These are phyloP conservation scores for Rhodotorula graminis DNA, from an alignment of 768 basidiomycete genomes.

Conservation along the genomic window DNA sequence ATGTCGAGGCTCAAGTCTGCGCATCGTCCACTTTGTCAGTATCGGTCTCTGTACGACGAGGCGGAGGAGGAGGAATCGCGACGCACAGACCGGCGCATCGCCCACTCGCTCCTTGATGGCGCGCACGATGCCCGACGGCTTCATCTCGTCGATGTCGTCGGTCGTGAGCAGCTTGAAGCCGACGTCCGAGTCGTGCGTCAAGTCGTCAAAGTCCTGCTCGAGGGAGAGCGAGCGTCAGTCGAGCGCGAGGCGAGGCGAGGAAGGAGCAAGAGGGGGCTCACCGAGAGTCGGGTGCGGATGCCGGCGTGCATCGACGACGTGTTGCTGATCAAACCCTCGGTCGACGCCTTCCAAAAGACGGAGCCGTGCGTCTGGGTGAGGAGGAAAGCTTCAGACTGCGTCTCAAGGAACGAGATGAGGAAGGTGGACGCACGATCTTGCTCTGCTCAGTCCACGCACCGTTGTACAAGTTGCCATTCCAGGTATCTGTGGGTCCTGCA, in stretches of 20 bases:
- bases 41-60: too few species aligned
- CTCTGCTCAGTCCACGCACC: slow-evolving; percentile 17
- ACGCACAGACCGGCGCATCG: slow-evolving; percentile 61
- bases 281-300: slow-evolving; percentile 68
- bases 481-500: neutral
- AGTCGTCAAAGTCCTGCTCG: slow-evolving; percentile 53
- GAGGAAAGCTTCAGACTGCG: too few species aligned
- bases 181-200: slow-evolving; percentile 20
- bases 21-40: neutral
- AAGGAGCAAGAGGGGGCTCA: slow-evolving; percentile 41
- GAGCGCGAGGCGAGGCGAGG: neutral
- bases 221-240: too few species aligned
- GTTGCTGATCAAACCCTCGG: slow-evolving; percentile 70
- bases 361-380: slow-evolving; percentile 47
- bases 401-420: neutral
- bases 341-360: slow-evolving; percentile 73
- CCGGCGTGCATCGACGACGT: slow-evolving; percentile 72
- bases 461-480: slow-evolving; percentile 16
- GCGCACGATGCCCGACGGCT: slow-evolving; percentile 60
- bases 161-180: slow-evolving; percentile 31
- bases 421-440: slow-evolving; percentile 4
- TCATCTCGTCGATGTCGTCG: slow-evolving; percentile 30
- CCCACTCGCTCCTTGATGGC: slow-evolving; percentile 70
- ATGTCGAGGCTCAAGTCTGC: slow-evolving; percentile 61
- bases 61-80: slow-evolving; percentile 48